phyloP scores from a whole-genome alignment of 2,329 filamentous ascomycete species.

The Cytospora mali region DNA sequence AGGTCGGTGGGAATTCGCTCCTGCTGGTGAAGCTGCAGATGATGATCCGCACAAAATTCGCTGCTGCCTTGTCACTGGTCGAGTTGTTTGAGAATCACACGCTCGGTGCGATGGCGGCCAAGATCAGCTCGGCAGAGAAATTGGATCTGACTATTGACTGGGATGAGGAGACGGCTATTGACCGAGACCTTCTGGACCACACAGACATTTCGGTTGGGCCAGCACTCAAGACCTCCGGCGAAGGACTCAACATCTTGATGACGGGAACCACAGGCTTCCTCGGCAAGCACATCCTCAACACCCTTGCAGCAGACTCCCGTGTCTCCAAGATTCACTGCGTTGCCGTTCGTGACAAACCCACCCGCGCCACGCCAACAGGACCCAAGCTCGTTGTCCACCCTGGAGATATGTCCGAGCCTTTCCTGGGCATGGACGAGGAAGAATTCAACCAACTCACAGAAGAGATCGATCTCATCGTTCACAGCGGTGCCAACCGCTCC shows the following conservation, averaged over 20 bases:
- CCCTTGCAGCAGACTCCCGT: slow-evolving; percentile 37
- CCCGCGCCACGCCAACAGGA: neutral
- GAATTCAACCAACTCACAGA: slow-evolving; percentile 17
- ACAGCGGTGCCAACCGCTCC: slow-evolving; percentile 48
- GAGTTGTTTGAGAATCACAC: slow-evolving; percentile 43
- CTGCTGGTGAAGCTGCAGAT: slow-evolving; percentile 42
- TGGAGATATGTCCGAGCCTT: slow-evolving; percentile 34
- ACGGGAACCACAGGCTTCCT: slow-evolving; percentile 48
- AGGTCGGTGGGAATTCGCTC: slow-evolving; percentile 45
- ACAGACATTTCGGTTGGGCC: too few relatives aligned
- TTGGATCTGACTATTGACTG: too few relatives aligned
- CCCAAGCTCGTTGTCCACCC: slow-evolving; percentile 27
- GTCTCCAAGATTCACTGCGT: slow-evolving; percentile 48
- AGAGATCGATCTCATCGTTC: slow-evolving; percentile 50
- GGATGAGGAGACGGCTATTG: too few relatives aligned
- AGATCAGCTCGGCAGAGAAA: too few relatives aligned
- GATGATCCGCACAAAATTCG: slow-evolving; percentile 38
- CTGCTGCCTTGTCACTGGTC: slow-evolving; percentile 36
- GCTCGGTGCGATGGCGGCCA: slow-evolving; percentile 45
- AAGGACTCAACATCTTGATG: too few relatives aligned
- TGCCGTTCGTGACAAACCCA: slow-evolving; percentile 38
- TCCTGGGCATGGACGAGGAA: slow-evolving; percentile 30
- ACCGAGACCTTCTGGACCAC: too few relatives aligned
- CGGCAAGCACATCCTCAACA: slow-evolving; percentile 40
- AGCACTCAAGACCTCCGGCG: too few relatives aligned